Percentiles rank a stretch among this genome's conserved stretches.
These are phyloP conservation scores for Carpinus fangiana DNA, from an alignment of 306 rosid species.

Conservation along the genomic window DNA sequence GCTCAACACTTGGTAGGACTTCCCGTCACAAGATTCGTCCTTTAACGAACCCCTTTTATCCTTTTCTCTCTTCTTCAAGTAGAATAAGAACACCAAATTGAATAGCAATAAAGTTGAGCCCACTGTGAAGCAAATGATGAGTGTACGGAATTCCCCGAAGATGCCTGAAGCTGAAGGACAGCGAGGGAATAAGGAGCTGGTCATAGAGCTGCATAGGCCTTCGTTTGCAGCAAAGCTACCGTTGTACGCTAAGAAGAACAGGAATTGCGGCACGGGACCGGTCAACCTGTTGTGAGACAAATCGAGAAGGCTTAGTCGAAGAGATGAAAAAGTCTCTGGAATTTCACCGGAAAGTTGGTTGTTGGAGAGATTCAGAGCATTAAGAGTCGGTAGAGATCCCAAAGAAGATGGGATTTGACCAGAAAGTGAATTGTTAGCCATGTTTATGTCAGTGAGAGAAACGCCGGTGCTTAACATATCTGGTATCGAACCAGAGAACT, in stretches of 20 bases:
- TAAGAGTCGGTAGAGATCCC: conserved; percentile 58
- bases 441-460: conserved; percentile 50
- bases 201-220: conserved; percentile 56
- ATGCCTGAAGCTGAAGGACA: conserved; percentile 46
- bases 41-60: conserved; percentile 56
- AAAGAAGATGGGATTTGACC: conserved; percentile 62
- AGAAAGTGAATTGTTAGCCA: conserved; percentile 53
- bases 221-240: conserved; percentile 75
- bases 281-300: conserved; percentile 57
- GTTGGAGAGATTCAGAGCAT: conserved; percentile 59
- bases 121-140: conserved; percentile 49
- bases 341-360: conserved; percentile 71
- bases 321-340: conserved; percentile 51
- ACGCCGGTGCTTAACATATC: conserved; percentile 56
- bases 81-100: conserved; percentile 30
- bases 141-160: conserved; percentile 45
- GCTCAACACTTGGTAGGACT: conserved; percentile 75
- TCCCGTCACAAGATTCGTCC: conserved; percentile 83
- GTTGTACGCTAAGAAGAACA: conserved; percentile 65
- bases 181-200: conserved; percentile 33
- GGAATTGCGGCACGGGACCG: conserved; percentile 60
- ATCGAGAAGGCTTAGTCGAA: conserved; percentile 68
- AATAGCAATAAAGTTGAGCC: conserved; percentile 48
- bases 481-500: conserved; percentile 62
- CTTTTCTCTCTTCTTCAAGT: conserved; percentile 40